Conservation (phyloP, 2,329 filamentous ascomycete species). For the Remersonia thermophila region DNA sequence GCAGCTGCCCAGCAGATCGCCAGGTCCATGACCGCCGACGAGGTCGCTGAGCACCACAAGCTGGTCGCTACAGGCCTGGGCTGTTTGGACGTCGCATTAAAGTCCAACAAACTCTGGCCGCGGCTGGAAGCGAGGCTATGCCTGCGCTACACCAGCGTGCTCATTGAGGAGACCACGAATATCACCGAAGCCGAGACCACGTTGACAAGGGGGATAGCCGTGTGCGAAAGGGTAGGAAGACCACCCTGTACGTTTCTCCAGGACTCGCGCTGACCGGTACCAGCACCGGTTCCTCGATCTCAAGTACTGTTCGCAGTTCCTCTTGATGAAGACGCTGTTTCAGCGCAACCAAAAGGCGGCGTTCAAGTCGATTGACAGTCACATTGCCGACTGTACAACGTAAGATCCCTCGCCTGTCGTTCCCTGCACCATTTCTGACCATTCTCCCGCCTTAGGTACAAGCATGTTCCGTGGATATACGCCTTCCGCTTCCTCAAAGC, state of each 20-base stretch:
- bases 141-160: constrained; percentile 56
- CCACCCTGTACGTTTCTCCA: neutral
- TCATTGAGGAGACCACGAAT: constrained; percentile 68
- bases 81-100: constrained; percentile 59
- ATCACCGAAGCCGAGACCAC: constrained; percentile 59
- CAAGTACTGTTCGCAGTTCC: constrained; percentile 66
- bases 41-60: constrained; percentile 56
- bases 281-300: constrained; percentile 50
- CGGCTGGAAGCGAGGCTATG: constrained; percentile 57
- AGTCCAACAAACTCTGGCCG: constrained; percentile 46
- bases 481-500: constrained; percentile 64
- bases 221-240: constrained; percentile 50
- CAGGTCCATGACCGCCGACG: constrained; percentile 34
- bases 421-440: constrained; percentile 12
- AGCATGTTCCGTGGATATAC: constrained; percentile 62
- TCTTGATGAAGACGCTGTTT: constrained; percentile 57
- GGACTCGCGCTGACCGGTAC: constrained; percentile 7
- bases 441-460: constrained; percentile 32
- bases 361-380: constrained; percentile 56
- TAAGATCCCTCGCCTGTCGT: constrained; percentile 24
- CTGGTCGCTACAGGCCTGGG: constrained; percentile 59
- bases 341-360: constrained; percentile 61
- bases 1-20: constrained; percentile 37
- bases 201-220: constrained; percentile 56
- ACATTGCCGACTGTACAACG: constrained; percentile 56